These are phyloP conservation scores for Colletotrichum orchidophilum DNA, from an alignment of 2,329 filamentous ascomycete genomes.

Conservation along the genomic window DNA sequence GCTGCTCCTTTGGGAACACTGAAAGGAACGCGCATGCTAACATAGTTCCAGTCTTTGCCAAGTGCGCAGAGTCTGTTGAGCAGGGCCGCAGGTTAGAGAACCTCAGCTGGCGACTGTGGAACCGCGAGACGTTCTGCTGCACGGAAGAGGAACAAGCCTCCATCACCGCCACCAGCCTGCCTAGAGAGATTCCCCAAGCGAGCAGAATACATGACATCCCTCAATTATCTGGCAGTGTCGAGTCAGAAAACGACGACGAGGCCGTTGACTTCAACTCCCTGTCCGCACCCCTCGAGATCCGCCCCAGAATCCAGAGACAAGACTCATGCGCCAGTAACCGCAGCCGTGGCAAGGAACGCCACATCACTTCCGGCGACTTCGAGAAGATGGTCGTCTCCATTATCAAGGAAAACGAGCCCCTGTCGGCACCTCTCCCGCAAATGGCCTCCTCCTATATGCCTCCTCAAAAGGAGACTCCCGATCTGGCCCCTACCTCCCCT, in stretches of 20 bases:
- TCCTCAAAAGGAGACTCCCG: conserved; percentile 57
- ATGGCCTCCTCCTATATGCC: conserved; percentile 48
- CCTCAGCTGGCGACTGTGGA: conserved; percentile 95
- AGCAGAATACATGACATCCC: conserved; percentile 65
- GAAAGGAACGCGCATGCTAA: conserved; percentile 38
- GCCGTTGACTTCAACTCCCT: conserved; percentile 65
- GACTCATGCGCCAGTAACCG: conserved; percentile 77
- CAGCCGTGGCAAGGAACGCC: conserved; percentile 80
- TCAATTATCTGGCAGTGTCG: conserved; percentile 80
- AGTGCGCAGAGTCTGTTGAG: conserved; percentile 92
- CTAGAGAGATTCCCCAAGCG: conserved; percentile 57
- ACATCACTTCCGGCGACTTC: conserved; percentile 91
- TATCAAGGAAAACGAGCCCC: conserved; percentile 83
- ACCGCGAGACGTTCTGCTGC: conserved; percentile 90
- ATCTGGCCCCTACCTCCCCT: conserved; percentile 38
- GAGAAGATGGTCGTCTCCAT: conserved; percentile 96
- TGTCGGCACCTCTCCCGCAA: conserved; percentile 63
- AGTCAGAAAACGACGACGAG: conserved; percentile 77
- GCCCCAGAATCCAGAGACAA: conserved; percentile 75
- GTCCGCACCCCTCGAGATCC: conserved; percentile 64
- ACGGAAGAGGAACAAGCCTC: conserved; percentile 67
- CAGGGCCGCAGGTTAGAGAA: conserved; percentile 94
- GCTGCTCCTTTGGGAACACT: conserved; percentile 9
- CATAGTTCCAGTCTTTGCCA: conserved; percentile 78
- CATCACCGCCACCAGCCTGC: conserved; percentile 51